Conservation (phyloP, 495 filamentous ascomycete genomes). For the Bacidia gigantensis region DNA sequence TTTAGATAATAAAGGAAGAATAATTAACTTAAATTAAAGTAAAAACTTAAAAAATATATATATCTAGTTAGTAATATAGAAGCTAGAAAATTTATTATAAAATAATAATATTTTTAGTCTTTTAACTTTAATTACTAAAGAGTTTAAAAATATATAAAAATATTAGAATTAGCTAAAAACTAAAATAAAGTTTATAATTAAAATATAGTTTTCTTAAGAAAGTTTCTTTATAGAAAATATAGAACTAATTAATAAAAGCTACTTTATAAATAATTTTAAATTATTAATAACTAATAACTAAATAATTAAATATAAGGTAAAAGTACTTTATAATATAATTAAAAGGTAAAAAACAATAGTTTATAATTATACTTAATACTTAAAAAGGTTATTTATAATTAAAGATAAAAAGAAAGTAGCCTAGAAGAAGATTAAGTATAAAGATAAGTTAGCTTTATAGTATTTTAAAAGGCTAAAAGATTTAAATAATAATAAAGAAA, state of each 20-base stretch:
- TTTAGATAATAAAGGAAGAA: background rate
- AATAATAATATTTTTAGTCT: too few species aligned
- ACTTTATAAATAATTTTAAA: background rate
- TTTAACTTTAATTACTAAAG: background rate
- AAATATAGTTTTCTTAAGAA: background rate
- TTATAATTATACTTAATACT: slow-evolving; percentile 1
- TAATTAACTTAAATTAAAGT: background rate
- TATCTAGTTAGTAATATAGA: too few species aligned
- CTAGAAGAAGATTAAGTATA: background rate
- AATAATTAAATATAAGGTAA: too few species aligned
- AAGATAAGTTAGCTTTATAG: background rate
- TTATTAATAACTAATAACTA: too few species aligned
- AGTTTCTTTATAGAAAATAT: slow-evolving; percentile 4
- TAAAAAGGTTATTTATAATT: background rate
- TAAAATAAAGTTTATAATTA: background rate
- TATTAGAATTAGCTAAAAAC: background rate
- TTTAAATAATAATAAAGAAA: too few species aligned
- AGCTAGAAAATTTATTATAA: too few species aligned
- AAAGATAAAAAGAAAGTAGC: background rate
- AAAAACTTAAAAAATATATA: too few species aligned
- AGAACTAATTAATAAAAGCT: background rate
- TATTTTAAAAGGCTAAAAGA: too few species aligned
- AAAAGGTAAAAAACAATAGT: background rate
- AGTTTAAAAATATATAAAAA: too few species aligned
- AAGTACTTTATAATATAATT: too few species aligned